Conservation (phyloP, 768 basidiomycete genomes). For the Mycena pura region DNA sequence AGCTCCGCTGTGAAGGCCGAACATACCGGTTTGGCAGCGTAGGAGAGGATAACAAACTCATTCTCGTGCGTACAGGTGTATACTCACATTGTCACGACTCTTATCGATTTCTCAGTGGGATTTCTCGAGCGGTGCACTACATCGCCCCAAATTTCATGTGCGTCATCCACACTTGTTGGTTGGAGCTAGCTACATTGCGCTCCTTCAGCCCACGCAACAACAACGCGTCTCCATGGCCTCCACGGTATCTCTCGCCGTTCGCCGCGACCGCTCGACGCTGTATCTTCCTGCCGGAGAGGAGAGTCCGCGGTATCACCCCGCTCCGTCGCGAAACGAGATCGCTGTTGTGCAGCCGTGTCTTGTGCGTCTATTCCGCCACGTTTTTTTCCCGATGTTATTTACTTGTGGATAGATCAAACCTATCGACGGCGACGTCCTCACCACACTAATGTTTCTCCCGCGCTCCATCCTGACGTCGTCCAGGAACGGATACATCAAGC, state of each 20-base stretch:
- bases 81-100: slow-evolving; percentile 16
- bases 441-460: slow-evolving; percentile 78
- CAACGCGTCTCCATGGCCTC: slow-evolving; percentile 83
- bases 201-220: slow-evolving; percentile 56
- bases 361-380: slow-evolving; percentile 50
- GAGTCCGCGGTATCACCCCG: slow-evolving; percentile 75
- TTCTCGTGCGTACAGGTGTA: slow-evolving; percentile 62
- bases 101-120: slow-evolving; percentile 73
- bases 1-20: slow-evolving; percentile 83
- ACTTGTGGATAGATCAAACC: slow-evolving; percentile 68
- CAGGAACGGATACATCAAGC: slow-evolving; percentile 76
- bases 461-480: slow-evolving; percentile 81
- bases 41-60: slow-evolving; percentile 95
- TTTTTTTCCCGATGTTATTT: slow-evolving; percentile 3
- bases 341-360: slow-evolving; percentile 90
- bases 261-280: slow-evolving; percentile 65
- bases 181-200: background rate
- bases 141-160: slow-evolving; percentile 77
- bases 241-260: slow-evolving; percentile 73
- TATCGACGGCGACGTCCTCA: slow-evolving; percentile 80
- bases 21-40: slow-evolving; percentile 96
- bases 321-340: slow-evolving; percentile 90
- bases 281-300: slow-evolving; percentile 60
- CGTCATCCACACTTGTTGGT: background rate
- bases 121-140: slow-evolving; percentile 89